Evolutionary conservation across 1,139 yeast genomes (phyloP), one percentile per base, ranked within the genome.

Genomic region (Geotrichum klebahnii): DNA sequence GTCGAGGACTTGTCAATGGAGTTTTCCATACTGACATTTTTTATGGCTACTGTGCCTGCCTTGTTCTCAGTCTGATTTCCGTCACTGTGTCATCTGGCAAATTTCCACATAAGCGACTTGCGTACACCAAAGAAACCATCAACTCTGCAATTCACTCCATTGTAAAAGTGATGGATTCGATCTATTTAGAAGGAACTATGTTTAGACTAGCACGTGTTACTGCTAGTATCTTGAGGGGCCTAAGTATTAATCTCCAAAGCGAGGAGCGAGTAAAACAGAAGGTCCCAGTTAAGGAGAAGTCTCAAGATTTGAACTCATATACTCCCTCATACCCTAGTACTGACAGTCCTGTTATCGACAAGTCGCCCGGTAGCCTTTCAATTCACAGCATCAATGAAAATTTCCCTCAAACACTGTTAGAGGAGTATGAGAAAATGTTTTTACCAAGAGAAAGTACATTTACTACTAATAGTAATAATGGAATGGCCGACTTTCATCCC

Each of bases 1-100:
- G 33, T 6, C 24, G 51, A 12, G 39, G 44, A 9, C 43, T 48
- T 19, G 48, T 51, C 1, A 44, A 40, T 28, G 54, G 54, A 16
- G 52, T 51, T 14, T 44, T 31, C 23, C 50, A 51, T 17, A 48
- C 48, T 19, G 54, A 51, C 28, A 48, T 51, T 34, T 51, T 48
- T 19, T 46, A 48, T 23, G 54, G 54, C n/a, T 51, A 51, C 19
- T 51, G 54, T 26, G 47, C 54, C 1, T 48, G 46, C 22, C 33
- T 51, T 19, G 54, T 51, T 9, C 48, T 51, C 10, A 46, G 52
- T 38, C 17, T 51, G 23, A 42, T 46, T 17, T 51, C 54, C 5
- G 50, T 51, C 5, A 42, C 44, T 3, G 34, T 48, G 16, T 41
- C 52, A 8, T 51, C 54, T 1, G 51, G 51, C 28, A 51, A 51